Conservation (phyloP, 1,284 basidiomycete species). For the Fomitopsis schrenkii region DNA sequence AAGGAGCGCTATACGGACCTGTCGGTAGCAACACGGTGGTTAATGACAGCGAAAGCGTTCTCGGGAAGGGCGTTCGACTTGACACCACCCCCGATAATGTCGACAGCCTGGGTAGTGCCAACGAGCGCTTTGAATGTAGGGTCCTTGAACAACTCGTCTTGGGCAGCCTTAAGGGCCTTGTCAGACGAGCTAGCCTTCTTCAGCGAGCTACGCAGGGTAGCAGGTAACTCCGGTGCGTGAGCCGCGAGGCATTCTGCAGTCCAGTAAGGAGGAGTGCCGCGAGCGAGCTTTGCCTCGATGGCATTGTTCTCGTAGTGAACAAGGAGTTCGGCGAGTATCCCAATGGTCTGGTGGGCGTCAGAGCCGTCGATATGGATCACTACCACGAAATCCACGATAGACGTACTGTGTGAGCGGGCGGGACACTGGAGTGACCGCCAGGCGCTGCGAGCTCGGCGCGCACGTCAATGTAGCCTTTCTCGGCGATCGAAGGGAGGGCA, state of each 20-base stretch:
- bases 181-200: constrained; percentile 34
- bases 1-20: constrained; percentile 25
- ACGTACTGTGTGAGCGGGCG: constrained; percentile 51
- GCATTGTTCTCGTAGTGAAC: constrained; percentile 49
- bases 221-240: constrained; percentile 40
- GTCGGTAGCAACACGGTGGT: constrained; percentile 47
- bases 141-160: constrained; percentile 33
- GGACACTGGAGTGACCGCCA: constrained; percentile 67
- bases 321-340: constrained; percentile 49
- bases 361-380: not conserved
- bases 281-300: constrained; percentile 32
- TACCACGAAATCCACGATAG: not conserved
- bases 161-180: constrained; percentile 37
- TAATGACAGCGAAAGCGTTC: constrained; percentile 46
- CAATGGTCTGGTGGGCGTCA: constrained; percentile 40
- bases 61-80: constrained; percentile 63
- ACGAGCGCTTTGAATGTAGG: constrained; percentile 31
- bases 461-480: constrained; percentile 65
- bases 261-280: constrained; percentile 41
- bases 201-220: constrained; percentile 34
- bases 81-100: constrained; percentile 56
- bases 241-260: constrained; percentile 40
- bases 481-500: constrained; percentile 50
- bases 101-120: constrained; percentile 58
- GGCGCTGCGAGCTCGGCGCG: constrained; percentile 48